Conservation (phyloP, 2,329 filamentous ascomycete species). For the Ascochyta lentis region DNA sequence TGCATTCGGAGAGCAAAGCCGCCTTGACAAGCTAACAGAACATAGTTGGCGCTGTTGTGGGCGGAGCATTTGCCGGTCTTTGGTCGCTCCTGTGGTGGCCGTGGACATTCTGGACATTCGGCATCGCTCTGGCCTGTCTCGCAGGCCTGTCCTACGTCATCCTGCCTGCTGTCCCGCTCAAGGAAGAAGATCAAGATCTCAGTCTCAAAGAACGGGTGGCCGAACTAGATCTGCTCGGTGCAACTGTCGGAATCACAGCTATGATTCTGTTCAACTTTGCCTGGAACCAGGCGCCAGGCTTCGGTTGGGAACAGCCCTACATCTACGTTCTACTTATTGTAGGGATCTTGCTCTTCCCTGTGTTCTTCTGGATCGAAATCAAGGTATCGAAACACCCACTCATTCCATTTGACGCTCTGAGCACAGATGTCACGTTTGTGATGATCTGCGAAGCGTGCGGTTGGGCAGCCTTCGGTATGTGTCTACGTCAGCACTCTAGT, state of each 20-base stretch:
- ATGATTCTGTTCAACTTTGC: slow-evolving; percentile 69
- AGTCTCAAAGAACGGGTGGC: slow-evolving; percentile 31
- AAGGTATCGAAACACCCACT: slow-evolving; percentile 59
- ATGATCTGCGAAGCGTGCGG: slow-evolving; percentile 60
- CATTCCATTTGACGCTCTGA: slow-evolving; percentile 62
- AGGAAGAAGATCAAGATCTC: slow-evolving; percentile 20
- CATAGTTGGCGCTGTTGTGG: slow-evolving; percentile 50
- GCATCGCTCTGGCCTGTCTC: slow-evolving; percentile 49
- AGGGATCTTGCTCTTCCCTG: slow-evolving; percentile 60
- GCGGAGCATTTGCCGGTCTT: slow-evolving; percentile 50
- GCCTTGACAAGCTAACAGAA: slow-evolving; percentile 1
- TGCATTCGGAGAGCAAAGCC: background rate
- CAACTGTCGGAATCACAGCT: slow-evolving; percentile 59
- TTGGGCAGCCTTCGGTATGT: slow-evolving; percentile 45
- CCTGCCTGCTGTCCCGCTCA: slow-evolving; percentile 47
- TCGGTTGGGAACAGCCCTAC: slow-evolving; percentile 64
- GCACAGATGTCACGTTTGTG: slow-evolving; percentile 61
- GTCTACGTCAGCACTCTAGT: background rate
- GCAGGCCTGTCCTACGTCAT: slow-evolving; percentile 48
- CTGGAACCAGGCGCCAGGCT: slow-evolving; percentile 69
- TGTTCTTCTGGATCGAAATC: slow-evolving; percentile 63
- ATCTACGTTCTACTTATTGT: slow-evolving; percentile 65
- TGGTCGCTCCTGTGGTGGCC: slow-evolving; percentile 60
- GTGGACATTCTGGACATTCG: slow-evolving; percentile 58
- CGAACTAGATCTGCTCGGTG: slow-evolving; percentile 55